A percentile compares a stretch with the other conserved stretches of the same genome.
Evolutionary conservation across 495 filamentous ascomycete species (phyloP).

Genomic region (Penicillium tannophilum): DNA sequence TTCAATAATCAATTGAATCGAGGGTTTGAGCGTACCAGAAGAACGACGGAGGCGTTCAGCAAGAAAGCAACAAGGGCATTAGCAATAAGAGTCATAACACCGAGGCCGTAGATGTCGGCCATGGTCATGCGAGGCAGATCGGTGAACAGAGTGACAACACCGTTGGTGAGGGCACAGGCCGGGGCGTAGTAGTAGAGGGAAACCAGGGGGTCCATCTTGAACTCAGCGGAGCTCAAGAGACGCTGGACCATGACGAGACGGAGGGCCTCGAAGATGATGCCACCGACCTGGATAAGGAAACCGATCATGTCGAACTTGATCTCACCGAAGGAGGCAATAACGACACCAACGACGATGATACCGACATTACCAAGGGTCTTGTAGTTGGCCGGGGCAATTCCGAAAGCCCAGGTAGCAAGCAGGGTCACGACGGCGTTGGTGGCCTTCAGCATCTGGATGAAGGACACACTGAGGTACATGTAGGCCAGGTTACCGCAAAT

Average conservation of each 20-base stretch:
- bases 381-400: conserved; percentile 67
- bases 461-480: conserved; percentile 83
- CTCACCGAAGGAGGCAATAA: conserved; percentile 84
- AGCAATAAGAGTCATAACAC: conserved; percentile 68
- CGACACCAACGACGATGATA: conserved; percentile 81
- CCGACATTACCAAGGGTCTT: conserved; percentile 79
- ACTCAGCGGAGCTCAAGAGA: conserved; percentile 80
- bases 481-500: conserved; percentile 91
- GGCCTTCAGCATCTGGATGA: conserved; percentile 97
- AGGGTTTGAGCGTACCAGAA: conserved; percentile 46
- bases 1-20: background rate
- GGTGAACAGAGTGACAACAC: conserved; percentile 68
- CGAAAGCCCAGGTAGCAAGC: conserved; percentile 75
- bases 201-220: conserved; percentile 93
- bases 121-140: conserved; percentile 70
- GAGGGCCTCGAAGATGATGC: conserved; percentile 82
- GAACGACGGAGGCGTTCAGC: conserved; percentile 85
- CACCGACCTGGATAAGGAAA: conserved; percentile 77
- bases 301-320: conserved; percentile 83
- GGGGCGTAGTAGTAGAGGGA: conserved; percentile 94
- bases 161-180: conserved; percentile 83
- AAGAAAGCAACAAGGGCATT: conserved; percentile 82
- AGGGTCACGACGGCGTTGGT: conserved; percentile 88
- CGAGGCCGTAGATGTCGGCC: conserved; percentile 69
- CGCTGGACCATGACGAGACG: conserved; percentile 86